Percentiles rank a stretch among this genome's conserved stretches.
Conservation (phyloP, 2,329 filamentous ascomycete genomes). For the Fusarium subtropicale region DNA sequence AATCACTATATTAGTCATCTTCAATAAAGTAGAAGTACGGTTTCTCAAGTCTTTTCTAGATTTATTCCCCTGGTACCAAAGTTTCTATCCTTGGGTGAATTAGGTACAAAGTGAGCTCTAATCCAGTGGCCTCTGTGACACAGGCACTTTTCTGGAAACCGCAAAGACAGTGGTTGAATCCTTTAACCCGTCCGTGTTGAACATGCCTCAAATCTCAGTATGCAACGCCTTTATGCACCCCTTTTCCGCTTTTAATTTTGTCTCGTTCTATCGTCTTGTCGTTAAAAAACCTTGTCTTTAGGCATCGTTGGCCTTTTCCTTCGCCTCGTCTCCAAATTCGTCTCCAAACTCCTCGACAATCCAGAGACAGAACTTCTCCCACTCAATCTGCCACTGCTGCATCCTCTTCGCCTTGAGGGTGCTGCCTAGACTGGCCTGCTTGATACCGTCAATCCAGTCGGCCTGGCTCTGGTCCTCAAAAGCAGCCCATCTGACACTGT, state of each 20-base stretch:
- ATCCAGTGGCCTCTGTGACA: background rate
- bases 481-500: slow-evolving; percentile 88
- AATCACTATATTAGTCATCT: background rate
- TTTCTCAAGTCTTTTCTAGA: slow-evolving; percentile 1
- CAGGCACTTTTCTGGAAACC: background rate
- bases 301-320: slow-evolving; percentile 5
- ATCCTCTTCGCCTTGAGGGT: slow-evolving; percentile 78
- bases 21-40: background rate
- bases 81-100: background rate
- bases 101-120: slow-evolving; percentile 6
- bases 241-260: background rate
- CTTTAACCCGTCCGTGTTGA: slow-evolving; percentile 31
- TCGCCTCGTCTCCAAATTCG: slow-evolving; percentile 64
- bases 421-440: slow-evolving; percentile 76
- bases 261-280: slow-evolving; percentile 19
- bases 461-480: slow-evolving; percentile 82
- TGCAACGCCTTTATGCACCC: slow-evolving; percentile 19
- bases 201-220: slow-evolving; percentile 22
- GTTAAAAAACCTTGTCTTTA: background rate
- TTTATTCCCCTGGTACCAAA: background rate
- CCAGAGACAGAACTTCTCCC: slow-evolving; percentile 93
- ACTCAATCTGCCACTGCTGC: slow-evolving; percentile 82
- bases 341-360: slow-evolving; percentile 80
- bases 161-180: slow-evolving; percentile 26
- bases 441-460: slow-evolving; percentile 79